Evolutionary conservation across 2,329 filamentous ascomycete genomes (phyloP), one percentile per base, ranked within the genome.

Genomic region (Colletotrichum chlorophyti): DNA sequence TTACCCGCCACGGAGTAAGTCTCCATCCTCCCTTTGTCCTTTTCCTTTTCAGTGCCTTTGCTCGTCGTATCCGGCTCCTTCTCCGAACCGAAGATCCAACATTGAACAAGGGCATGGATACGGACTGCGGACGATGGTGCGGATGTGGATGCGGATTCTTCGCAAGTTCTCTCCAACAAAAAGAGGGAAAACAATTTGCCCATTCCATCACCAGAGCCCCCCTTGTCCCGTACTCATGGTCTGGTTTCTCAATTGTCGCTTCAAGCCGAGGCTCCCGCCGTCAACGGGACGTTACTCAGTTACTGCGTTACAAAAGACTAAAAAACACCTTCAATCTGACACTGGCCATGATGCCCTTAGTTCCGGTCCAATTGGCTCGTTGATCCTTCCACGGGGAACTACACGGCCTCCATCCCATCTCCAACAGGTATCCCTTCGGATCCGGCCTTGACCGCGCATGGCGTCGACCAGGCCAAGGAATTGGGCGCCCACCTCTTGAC

Each of bases 311-410:
- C n/a, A n/a, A n/a, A n/a, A n/a, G n/a, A n/a, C n/a, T n/a, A n/a
- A n/a, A 48, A 50, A n/a, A 42, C 23, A 12, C 12, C 10, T 26
- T 34, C 45, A 50, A 45, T 45, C 41, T 64, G 57, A 65, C 47
- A 38, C 35, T 17, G 23, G 48, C 37, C 55, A 46, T 53, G 54
- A 37, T 42, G 17, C 26, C 35, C 38, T 38, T 38, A 96, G 93
- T 97, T 96, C 75, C 92, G 95, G 62, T 89, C 91, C 64, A 93
- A 90, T 72, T 98, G 93, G 92, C 85, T 86, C 38, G 91, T 98
- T 60, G 88, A 98, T 74, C 86, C 87, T 41, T 77, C 82, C 61
- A 94, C 91, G 32, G 94, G 95, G 50, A 82, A 82, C 65, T 98
- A 98, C 78, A 84, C 83, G 51, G 80, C 90, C 21, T 81, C 80